Base-by-base conservation (phyloP, 2,329 filamentous ascomycete genomes). In the Orbilia quercus region DNA sequence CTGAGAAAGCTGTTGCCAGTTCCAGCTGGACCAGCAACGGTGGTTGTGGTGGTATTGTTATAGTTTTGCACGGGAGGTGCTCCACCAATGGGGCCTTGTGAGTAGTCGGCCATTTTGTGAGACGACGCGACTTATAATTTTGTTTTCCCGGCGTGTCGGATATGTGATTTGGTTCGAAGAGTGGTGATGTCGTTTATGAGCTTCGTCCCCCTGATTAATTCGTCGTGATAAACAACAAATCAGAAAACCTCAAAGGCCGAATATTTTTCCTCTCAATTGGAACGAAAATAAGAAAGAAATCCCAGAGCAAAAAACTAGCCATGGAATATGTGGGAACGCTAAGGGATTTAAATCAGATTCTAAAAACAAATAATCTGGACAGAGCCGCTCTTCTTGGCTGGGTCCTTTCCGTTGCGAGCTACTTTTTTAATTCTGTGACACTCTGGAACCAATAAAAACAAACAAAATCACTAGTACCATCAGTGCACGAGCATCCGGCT, bases 51-150 rank as follows among this genome's bases (percentile, higher is more conserved):
- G 20, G 36, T 36, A 14, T 14, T 22, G 40, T 58, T 59, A 16
- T 36, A 34, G 18, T 36, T 25, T 51, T 44, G 54, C 22, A 31
- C 28, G 28, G 48, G 38, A 36, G 55, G 55, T 47, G 65, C 64
- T 38, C 64, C 64, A 25, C 36, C 64, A 38, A 69, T 69, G 38
- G 64, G 54, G 28, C 64, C 64, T 50, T 59, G 54, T 11, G 54
- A 60, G 47, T 63, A 70, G 48, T 70, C 65, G 20, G 65, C 65
- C 65, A 70, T 69, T 20, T 44, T 40, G 36, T 12, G 36, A 25
- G 22, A 7, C 40, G 55, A 48, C 45, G 44, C 55, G 55, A 60
- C 42, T 36, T 20, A n/a, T n/a, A n/a, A n/a, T n/a, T n/a, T n/a
- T n/a, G n/a, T n/a, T 16, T 47, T 40, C 42, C 55, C 42, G 36